Evolutionary conservation across 2,329 filamentous ascomycete species (phyloP), one percentile per base, ranked within the genome.

Genomic region (Dothideomycetes sp.): DNA sequence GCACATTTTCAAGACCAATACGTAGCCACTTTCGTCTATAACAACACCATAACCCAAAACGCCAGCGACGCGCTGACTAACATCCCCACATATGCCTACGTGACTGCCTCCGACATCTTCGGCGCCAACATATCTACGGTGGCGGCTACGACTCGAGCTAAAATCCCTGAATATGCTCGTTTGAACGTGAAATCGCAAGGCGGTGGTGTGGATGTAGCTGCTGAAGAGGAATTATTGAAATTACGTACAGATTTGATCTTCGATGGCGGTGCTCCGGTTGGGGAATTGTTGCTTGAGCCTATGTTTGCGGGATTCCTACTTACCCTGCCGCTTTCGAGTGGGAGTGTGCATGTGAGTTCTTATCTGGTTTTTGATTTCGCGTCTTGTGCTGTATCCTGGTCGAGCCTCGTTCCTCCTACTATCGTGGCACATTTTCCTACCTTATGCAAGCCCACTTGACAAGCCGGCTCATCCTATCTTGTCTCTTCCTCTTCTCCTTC

Each of bases 191-290:
- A 32, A 37, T 29, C 39, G 7, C 37, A 34, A 4, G 46, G 48
- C 24, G 43, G 48, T 2, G 42, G 54, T n/a, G 54, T 57, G 7
- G 37, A 29, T 5, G 16, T 30, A 1, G 24, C 35, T 29, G 39
- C 34, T 17, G 45, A 72, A 24, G 58, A 68, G 43, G 48, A 52
- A 10, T 50, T 71, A 2, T 57, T 73, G 14, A 51, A 52, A 4
- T 50, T 66, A 2, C 66, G 73, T 51, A 59, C 71, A 42, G 59
- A 67, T 34, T 52, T 72, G 5, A 58, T 74, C 10, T 72, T 72
- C 50, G 50, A 56, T 15, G 54, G 60, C 38, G 46, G 42, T 11
- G 58, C 68, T 1, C 65, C 70, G 0, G 52, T 71, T 3, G 64
- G 58, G 1, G 70, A 74, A 49, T 54, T 66, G 0, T 44, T 71